Conservation (phyloP, 129 eudicot species). For the Mikania micrantha region DNA sequence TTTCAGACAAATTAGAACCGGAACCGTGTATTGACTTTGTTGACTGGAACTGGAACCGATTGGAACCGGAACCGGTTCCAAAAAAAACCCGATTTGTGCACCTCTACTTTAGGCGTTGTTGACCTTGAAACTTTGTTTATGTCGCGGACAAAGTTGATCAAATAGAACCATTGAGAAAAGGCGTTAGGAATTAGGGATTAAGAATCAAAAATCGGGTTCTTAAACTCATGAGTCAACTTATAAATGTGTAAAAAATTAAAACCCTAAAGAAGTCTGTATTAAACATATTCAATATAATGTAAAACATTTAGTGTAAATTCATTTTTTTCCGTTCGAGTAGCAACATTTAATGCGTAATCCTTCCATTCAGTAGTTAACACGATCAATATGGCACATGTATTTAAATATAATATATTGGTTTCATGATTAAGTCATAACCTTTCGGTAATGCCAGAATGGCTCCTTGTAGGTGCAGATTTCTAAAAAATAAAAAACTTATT, state of each 20-base stretch:
- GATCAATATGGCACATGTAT: not conserved
- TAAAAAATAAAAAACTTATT: no score
- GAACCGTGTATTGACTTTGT: no score
- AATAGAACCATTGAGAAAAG: not conserved
- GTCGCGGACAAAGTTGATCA: not conserved
- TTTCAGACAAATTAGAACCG: no score
- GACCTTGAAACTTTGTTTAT: conserved; percentile 14
- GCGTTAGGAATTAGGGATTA: not conserved
- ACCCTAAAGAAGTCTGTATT: not conserved
- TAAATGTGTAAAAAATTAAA: not conserved
- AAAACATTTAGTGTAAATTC: not conserved
- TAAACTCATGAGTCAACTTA: not conserved
- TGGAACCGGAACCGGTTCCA: no score
- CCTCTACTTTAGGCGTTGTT: no score
- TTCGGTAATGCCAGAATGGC: no score
- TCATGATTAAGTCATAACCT: not conserved
- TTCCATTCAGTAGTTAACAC: not conserved
- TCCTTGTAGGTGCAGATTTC: no score
- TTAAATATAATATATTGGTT: not conserved
- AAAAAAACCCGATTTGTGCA: no score
- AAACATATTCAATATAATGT: not conserved
- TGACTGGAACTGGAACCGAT: no score
- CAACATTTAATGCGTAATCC: not conserved
- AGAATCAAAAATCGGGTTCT: not conserved
- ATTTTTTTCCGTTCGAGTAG: not conserved